phyloP scores from a whole-genome alignment of 208 protist genomes.

The Histomonas meleagridis region DNA sequence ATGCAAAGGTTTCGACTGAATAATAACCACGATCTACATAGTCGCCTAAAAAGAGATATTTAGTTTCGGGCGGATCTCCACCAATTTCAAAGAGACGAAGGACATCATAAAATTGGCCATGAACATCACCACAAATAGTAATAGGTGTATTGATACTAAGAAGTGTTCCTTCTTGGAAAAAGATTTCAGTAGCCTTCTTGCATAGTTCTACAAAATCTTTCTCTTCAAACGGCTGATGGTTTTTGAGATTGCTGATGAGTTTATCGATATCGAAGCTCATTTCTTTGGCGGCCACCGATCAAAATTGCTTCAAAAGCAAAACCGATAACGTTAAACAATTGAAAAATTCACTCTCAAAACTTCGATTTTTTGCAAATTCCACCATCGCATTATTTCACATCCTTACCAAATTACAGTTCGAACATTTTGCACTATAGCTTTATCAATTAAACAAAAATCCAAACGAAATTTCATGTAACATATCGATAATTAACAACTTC shows the following conservation, averaged over 20 bases:
- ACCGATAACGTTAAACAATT: too few relatives aligned
- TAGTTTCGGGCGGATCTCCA: not conserved
- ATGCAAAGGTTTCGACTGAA: conserved; percentile 32
- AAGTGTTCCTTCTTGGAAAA: conserved; percentile 42
- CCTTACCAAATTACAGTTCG: too few relatives aligned
- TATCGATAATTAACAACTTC: too few relatives aligned
- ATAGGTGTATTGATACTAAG: conserved; percentile 43
- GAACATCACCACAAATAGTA: conserved; percentile 42
- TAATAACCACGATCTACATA: conserved; percentile 38
- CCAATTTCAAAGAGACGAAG: not conserved
- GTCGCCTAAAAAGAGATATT: conserved; percentile 37
- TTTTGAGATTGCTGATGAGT: not conserved
- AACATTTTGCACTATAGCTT: too few relatives aligned
- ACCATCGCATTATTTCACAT: too few relatives aligned
- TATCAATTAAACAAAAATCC: too few relatives aligned
- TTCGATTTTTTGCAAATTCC: too few relatives aligned
- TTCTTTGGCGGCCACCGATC: too few relatives aligned
- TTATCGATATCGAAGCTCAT: not conserved
- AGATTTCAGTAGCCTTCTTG: not conserved
- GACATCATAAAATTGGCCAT: conserved; percentile 39
- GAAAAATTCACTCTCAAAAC: too few relatives aligned
- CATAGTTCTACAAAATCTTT: not conserved
- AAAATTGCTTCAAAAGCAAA: too few relatives aligned
- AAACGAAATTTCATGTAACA: too few relatives aligned
- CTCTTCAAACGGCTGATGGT: not conserved